phyloP scores from a whole-genome alignment of 352 stramenopile genomes.

The Phytophthora constricta region DNA sequence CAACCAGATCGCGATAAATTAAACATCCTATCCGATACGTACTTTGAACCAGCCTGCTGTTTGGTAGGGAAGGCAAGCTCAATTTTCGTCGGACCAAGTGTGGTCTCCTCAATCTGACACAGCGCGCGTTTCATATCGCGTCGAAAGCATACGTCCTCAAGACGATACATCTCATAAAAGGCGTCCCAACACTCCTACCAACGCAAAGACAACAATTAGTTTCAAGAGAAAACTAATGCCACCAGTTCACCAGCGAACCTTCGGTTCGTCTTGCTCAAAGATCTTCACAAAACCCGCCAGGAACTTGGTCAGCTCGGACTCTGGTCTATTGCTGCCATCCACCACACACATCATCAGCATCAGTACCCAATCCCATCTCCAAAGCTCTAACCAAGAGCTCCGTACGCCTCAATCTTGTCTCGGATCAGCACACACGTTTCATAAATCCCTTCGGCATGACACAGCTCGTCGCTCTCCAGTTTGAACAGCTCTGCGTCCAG shows the following conservation, averaged over 20 bases:
- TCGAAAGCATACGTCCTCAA: slow-evolving; percentile 57
- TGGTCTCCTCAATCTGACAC: slow-evolving; percentile 51
- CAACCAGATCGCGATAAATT: not conserved
- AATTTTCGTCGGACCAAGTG: slow-evolving; percentile 63
- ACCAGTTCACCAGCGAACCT: slow-evolving; percentile 33
- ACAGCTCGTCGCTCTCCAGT: slow-evolving; percentile 72
- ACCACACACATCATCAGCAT: not conserved
- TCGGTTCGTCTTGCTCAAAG: slow-evolving; percentile 69
- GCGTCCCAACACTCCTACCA: slow-evolving; percentile 60
- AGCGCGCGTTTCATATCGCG: slow-evolving; percentile 78
- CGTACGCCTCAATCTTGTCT: slow-evolving; percentile 57
- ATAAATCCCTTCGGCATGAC: slow-evolving; percentile 60
- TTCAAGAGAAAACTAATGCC: too few species aligned
- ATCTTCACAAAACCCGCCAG: slow-evolving; percentile 53
- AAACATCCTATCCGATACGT: not conserved
- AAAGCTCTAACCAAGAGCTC: not conserved
- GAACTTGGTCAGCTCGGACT: slow-evolving; percentile 50
- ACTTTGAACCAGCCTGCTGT: slow-evolving; percentile 8
- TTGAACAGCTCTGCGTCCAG: slow-evolving; percentile 73
- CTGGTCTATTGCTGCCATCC: slow-evolving; percentile 19
- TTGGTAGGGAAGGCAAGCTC: slow-evolving; percentile 48
- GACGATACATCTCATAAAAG: slow-evolving; percentile 46
- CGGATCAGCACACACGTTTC: slow-evolving; percentile 53
- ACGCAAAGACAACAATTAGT: slow-evolving; percentile 2
- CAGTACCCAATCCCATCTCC: not conserved